Percentiles rank a stretch among this genome's conserved stretches.
Conservation (phyloP, 192 early-diverging fungal genomes). For the Coemansia sp. region DNA sequence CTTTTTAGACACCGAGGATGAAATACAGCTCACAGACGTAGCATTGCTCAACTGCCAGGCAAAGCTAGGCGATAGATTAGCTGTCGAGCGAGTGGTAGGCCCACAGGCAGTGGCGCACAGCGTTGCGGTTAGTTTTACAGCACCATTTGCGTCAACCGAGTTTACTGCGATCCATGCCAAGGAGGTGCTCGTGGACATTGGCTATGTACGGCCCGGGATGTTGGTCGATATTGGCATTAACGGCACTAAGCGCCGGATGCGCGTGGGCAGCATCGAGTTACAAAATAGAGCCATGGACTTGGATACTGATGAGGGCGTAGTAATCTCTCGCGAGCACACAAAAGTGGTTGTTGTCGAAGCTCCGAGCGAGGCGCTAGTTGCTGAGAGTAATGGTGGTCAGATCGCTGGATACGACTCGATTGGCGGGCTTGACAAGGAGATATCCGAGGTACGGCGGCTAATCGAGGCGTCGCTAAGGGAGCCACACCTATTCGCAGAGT, state of each 20-base stretch:
- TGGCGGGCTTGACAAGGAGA: constrained; percentile 79
- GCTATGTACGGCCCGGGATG: constrained; percentile 23
- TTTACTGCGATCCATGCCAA: constrained; percentile 19
- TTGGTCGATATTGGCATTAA: constrained; percentile 37
- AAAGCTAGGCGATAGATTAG: constrained; percentile 35
- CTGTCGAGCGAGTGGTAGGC: constrained; percentile 17
- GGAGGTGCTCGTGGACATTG: constrained; percentile 34
- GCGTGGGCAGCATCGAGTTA: constrained; percentile 9
- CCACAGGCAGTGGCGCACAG: constrained; percentile 7
- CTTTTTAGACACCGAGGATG: constrained; percentile 9
- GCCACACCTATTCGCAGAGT: constrained; percentile 73
- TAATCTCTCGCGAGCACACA: constrained; percentile 2
- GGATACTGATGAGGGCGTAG: constrained; percentile 6
- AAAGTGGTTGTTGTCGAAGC: background rate
- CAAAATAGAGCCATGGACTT: background rate
- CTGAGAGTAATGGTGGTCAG: background rate
- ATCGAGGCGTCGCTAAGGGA: constrained; percentile 77
- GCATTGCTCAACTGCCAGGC: constrained; percentile 35
- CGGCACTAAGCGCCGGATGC: constrained; percentile 23
- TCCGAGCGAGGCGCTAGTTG: background rate
- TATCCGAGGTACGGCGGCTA: constrained; percentile 77
- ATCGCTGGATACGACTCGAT: constrained; percentile 45
- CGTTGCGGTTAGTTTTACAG: constrained; percentile 18
- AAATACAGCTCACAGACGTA: constrained; percentile 25
- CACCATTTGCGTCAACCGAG: constrained; percentile 9